Percentiles rank a stretch among this genome's conserved stretches.
phyloP scores from a whole-genome alignment of 2,329 filamentous ascomycete genomes.

The Myotisia sp. region DNA sequence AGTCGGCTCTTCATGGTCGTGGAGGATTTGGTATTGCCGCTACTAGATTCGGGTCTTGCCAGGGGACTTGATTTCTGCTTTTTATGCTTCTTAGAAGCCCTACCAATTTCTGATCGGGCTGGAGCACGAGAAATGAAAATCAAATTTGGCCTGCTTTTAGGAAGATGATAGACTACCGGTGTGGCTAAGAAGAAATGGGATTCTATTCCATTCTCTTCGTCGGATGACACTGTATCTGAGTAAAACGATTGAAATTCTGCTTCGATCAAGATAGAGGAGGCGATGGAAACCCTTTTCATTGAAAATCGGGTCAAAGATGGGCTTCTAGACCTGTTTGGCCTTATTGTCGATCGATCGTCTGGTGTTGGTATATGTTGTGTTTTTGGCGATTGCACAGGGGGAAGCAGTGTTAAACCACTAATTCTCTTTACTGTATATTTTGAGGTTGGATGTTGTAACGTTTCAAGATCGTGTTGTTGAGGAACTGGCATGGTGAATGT shows the following conservation, averaged over 20 bases:
- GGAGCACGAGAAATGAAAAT: slow-evolving; percentile 10
- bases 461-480: background rate
- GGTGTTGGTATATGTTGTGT: background rate
- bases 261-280: slow-evolving; percentile 6
- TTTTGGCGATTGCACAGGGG: background rate
- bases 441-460: background rate
- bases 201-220: slow-evolving; percentile 11
- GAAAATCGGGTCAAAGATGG: background rate
- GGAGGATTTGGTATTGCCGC: too few relatives aligned
- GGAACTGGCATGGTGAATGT: slow-evolving; percentile 1
- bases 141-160: slow-evolving; percentile 11
- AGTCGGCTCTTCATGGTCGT: too few relatives aligned
- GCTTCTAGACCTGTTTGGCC: slow-evolving; percentile 2
- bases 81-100: slow-evolving; percentile 7
- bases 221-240: slow-evolving; percentile 10
- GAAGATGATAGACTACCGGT: slow-evolving; percentile 11
- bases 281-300: background rate
- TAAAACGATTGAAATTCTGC: slow-evolving; percentile 10
- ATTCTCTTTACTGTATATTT: slow-evolving; percentile 4
- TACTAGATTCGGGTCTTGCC: background rate
- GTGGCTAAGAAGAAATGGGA: slow-evolving; percentile 12
- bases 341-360: background rate
- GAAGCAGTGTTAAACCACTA: slow-evolving; percentile 4
- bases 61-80: slow-evolving; percentile 3
- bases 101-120: slow-evolving; percentile 1